phyloP scores from a whole-genome alignment of 352 stramenopile species.

The Pythium insidiosum region DNA sequence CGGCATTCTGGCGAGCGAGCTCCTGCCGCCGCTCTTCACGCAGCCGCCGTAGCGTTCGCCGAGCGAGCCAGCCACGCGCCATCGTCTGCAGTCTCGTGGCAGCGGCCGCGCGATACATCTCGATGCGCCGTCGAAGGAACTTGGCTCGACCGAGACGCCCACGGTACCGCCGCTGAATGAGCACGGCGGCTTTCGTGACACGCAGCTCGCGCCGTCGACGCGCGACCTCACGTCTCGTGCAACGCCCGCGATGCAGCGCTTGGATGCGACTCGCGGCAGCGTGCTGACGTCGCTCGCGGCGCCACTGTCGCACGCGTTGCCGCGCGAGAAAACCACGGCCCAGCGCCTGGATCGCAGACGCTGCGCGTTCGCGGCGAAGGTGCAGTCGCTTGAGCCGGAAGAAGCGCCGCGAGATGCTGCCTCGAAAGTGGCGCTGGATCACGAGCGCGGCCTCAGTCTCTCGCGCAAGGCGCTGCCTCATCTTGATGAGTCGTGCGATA shows the following conservation, averaged over 20 bases:
- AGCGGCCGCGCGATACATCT: constrained; percentile 30
- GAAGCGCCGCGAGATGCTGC: constrained; percentile 50
- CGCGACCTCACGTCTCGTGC: constrained; percentile 27
- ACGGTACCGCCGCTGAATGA: constrained; percentile 67
- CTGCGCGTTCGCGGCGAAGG: constrained; percentile 28
- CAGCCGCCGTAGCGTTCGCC: constrained; percentile 20
- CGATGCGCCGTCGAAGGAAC: constrained; percentile 52
- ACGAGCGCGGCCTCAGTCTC: constrained; percentile 34
- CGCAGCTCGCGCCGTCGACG: constrained; percentile 10
- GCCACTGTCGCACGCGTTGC: constrained; percentile 12
- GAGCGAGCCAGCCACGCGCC: constrained; percentile 27
- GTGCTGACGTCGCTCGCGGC: constrained; percentile 18
- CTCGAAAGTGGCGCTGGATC: constrained; percentile 58
- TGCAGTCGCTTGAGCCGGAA: constrained; percentile 44
- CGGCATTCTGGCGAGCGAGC: constrained; percentile 23
- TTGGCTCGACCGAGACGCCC: constrained; percentile 51
- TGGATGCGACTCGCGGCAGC: constrained; percentile 46
- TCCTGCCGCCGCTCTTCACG: constrained; percentile 21
- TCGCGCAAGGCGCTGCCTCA: constrained; percentile 25
- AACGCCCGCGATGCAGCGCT: constrained; percentile 44
- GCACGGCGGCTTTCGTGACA: constrained; percentile 32
- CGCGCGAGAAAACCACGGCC: constrained; percentile 32
- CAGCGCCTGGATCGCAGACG: constrained; percentile 41
- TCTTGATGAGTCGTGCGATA: constrained; percentile 38
- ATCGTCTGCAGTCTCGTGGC: constrained; percentile 51